Percentiles rank a stretch among this genome's conserved stretches.
phyloP scores from a whole-genome alignment of 2,329 filamentous ascomycete genomes.

The Ascochyta lentis region DNA sequence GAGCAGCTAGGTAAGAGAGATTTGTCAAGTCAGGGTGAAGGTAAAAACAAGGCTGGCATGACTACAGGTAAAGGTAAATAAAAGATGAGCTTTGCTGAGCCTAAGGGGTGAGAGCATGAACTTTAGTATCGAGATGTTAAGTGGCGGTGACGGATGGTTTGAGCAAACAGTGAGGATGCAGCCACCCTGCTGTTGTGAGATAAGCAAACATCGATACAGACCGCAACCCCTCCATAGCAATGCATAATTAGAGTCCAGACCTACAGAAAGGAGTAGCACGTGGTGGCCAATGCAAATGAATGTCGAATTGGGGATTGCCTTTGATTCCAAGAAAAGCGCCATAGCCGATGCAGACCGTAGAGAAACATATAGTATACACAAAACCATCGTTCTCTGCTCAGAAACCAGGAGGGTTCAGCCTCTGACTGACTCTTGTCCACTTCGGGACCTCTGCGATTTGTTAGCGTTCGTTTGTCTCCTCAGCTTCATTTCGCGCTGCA shows the following conservation, averaged over 20 bases:
- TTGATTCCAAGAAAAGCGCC: slow-evolving; percentile 21
- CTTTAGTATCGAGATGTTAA: not conserved
- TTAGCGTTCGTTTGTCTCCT: slow-evolving; percentile 58
- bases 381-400: slow-evolving; percentile 47
- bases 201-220: not conserved
- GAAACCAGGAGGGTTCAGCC: slow-evolving; percentile 93
- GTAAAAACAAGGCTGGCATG: not conserved
- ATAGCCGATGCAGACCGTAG: slow-evolving; percentile 26
- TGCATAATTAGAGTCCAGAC: not conserved
- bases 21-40: slow-evolving; percentile 9
- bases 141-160: not conserved
- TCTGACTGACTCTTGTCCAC: slow-evolving; percentile 94
- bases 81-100: not conserved
- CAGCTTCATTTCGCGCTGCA: no score
- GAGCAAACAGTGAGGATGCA: not conserved
- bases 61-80: slow-evolving; percentile 2
- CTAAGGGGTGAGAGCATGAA: slow-evolving; percentile 1
- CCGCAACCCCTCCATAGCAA: not conserved
- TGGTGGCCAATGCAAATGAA: not conserved
- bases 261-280: not conserved
- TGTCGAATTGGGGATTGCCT: slow-evolving; percentile 2
- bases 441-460: slow-evolving; percentile 65
- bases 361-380: slow-evolving; percentile 38
- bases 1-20: not conserved
- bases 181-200: not conserved